Evolutionary conservation across 331 rosid species (phyloP).

Genomic region (Prunus yedoensis): DNA sequence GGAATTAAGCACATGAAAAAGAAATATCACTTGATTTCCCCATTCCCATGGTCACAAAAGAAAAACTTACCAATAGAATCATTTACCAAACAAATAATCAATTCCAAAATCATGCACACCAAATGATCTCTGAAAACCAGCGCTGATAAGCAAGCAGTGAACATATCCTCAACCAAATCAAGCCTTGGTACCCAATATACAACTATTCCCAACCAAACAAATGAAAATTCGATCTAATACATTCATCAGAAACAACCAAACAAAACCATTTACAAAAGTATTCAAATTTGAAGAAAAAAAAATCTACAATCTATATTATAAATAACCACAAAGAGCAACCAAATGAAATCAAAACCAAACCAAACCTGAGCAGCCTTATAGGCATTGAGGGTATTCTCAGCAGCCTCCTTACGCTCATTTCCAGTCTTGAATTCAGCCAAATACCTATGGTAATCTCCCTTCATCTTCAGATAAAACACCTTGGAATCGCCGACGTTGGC

Average conservation of each 20-base stretch:
- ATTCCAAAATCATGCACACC: not conserved
- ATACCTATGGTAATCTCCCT: slow-evolving; percentile 59
- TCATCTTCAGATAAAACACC: slow-evolving; percentile 67
- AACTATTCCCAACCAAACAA: not conserved
- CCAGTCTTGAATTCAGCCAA: slow-evolving; percentile 60
- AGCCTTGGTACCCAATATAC: not conserved
- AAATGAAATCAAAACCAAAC: not conserved
- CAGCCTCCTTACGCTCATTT: slow-evolving; percentile 53
- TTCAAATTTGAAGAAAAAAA: not conserved
- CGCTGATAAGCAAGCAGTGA: not conserved
- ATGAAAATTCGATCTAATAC: not conserved
- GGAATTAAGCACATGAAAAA: not conserved
- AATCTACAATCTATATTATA: not conserved
- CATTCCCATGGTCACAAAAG: not conserved
- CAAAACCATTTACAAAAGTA: not conserved
- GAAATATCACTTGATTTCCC: not conserved
- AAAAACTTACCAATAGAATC: not conserved
- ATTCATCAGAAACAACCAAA: not conserved
- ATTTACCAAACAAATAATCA: not conserved
- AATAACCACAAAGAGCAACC: not conserved
- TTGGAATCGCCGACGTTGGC: slow-evolving; percentile 50
- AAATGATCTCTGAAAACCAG: not conserved
- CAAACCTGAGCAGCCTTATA: slow-evolving; percentile 41
- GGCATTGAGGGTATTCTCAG: slow-evolving; percentile 58
- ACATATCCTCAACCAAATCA: not conserved